Conservation (phyloP, 192 early-diverging fungal species). For the Spinellus fusiger region DNA sequence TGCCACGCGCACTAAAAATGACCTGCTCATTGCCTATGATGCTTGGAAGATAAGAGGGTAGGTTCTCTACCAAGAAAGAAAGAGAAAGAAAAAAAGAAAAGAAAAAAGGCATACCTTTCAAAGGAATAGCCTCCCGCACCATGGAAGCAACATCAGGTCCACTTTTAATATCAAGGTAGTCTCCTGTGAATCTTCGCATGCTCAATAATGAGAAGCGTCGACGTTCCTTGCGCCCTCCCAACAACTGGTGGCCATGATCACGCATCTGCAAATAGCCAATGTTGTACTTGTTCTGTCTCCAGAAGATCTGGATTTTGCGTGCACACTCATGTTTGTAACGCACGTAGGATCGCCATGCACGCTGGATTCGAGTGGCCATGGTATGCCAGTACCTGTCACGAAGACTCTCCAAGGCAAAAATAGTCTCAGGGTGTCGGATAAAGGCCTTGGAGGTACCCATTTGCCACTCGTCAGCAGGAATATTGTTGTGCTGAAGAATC, state of each 20-base stretch:
- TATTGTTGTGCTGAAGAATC: conserved; percentile 83
- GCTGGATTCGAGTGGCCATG: conserved; percentile 91
- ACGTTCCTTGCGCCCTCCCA: conserved; percentile 87
- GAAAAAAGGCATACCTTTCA: conserved; percentile 35
- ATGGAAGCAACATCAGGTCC: conserved; percentile 38
- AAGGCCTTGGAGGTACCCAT: conserved; percentile 93
- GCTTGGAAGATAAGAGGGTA: background rate
- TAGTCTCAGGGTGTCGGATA: conserved; percentile 90
- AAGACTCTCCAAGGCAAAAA: conserved; percentile 86
- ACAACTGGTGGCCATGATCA: conserved; percentile 88
- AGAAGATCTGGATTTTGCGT: conserved; percentile 67
- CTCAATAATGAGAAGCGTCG: conserved; percentile 78
- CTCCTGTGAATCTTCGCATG: conserved; percentile 84
- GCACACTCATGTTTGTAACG: conserved; percentile 61
- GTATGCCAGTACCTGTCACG: conserved; percentile 95
- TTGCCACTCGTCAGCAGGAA: conserved; percentile 89
- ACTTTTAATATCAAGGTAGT: conserved; percentile 73
- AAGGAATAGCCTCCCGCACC: conserved; percentile 39
- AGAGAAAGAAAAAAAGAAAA: background rate
- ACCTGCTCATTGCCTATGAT: conserved; percentile 41
- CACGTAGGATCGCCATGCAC: conserved; percentile 78
- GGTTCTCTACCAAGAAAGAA: background rate
- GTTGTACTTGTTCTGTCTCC: conserved; percentile 73
- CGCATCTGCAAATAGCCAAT: conserved; percentile 87
- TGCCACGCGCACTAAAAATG: conserved; percentile 56